phyloP scores from a whole-genome alignment of 257 asterid species.

The Marsdenia floribunda region DNA sequence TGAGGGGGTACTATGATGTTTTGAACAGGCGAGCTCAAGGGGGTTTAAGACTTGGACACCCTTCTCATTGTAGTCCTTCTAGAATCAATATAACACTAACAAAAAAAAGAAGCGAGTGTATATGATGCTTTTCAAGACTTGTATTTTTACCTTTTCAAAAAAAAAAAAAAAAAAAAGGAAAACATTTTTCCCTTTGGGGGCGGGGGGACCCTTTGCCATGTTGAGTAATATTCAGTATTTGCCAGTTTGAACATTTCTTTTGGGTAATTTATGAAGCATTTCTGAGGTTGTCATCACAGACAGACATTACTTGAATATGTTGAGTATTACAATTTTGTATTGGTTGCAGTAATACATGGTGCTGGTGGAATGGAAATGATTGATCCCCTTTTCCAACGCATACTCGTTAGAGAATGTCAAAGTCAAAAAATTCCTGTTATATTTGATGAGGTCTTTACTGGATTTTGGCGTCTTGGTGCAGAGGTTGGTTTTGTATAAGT shows the following conservation, averaged over 20 bases:
- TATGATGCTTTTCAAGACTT: too few relatives aligned
- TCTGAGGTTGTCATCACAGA: not conserved
- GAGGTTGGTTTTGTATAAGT: slow-evolving; percentile 50
- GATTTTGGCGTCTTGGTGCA: slow-evolving; percentile 96
- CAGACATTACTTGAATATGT: not conserved
- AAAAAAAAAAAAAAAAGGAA: too few relatives aligned
- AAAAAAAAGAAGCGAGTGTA: too few relatives aligned
- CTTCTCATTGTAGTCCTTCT: too few relatives aligned
- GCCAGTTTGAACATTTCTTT: not conserved
- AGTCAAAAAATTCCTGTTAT: slow-evolving; percentile 72
- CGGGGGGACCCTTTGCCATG: not conserved
- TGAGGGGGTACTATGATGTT: too few relatives aligned
- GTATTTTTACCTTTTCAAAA: too few relatives aligned
- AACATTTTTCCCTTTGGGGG: too few relatives aligned
- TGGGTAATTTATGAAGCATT: not conserved
- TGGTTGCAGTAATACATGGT: slow-evolving; percentile 73
- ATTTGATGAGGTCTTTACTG: slow-evolving; percentile 95
- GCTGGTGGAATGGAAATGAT: slow-evolving; percentile 96
- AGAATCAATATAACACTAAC: too few relatives aligned
- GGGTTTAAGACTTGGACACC: too few relatives aligned
- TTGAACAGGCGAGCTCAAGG: too few relatives aligned
- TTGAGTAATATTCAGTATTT: not conserved
- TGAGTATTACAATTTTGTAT: not conserved
- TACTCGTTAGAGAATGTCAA: slow-evolving; percentile 82
- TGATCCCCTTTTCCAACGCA: slow-evolving; percentile 90